A percentile compares a stretch with the other conserved stretches of the same genome.
Evolutionary conservation across 352 stramenopile genomes (phyloP).

Genomic region (Globisporangium cederbergense): DNA sequence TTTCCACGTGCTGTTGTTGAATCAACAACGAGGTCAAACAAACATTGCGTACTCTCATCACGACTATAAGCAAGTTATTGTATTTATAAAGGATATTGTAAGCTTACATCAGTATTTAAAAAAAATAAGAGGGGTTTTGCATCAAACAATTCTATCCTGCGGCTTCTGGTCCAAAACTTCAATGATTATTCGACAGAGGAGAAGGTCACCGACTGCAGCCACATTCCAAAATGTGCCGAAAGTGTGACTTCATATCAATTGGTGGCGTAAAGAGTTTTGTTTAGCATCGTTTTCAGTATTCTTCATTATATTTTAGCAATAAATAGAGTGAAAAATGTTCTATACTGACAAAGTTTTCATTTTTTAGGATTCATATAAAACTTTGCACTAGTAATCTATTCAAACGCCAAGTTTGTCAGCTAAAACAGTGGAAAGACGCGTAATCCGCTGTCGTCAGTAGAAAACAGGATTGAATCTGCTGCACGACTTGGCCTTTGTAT

Average conservation of each 20-base stretch:
- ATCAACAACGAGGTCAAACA: not conserved
- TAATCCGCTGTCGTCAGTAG: no score
- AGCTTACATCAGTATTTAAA: not conserved
- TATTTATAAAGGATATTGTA: not conserved
- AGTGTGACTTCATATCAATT: not conserved
- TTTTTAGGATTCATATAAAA: no score
- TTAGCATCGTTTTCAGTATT: no score
- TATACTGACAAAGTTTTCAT: no score
- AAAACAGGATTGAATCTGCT: no score
- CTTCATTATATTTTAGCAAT: no score
- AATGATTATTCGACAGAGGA: constrained; percentile 11
- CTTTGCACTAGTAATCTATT: no score
- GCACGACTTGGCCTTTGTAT: no score
- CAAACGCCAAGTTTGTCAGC: no score
- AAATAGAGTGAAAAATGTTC: no score
- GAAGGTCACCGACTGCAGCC: not conserved
- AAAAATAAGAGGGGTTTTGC: not conserved
- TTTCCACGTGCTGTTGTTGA: not conserved
- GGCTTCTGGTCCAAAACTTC: constrained; percentile 5
- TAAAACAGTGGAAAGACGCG: no score
- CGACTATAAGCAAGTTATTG: not conserved
- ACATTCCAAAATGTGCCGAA: not conserved
- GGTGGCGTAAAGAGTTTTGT: not conserved
- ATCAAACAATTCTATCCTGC: not conserved
- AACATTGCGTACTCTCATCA: not conserved